A percentile compares a stretch with the other conserved stretches of the same genome.
These are phyloP conservation scores for Aspergillus pseudoviridinutans DNA, from an alignment of 2,329 filamentous ascomycete species.

Conservation along the genomic window DNA sequence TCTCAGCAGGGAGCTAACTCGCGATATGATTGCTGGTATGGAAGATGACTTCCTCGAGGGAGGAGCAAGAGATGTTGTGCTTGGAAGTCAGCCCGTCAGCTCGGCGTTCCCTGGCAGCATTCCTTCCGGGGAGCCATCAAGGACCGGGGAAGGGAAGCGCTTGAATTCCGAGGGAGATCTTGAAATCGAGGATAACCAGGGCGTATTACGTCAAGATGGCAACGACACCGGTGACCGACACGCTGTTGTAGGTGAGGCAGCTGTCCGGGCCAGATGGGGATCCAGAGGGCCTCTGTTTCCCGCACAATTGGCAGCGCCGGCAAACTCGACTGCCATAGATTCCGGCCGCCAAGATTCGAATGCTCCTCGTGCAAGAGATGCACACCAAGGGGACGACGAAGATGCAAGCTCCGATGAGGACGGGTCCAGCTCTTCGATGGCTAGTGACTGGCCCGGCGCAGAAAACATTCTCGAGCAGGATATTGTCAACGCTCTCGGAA, in stretches of 20 bases:
- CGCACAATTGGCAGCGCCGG: constrained; percentile 18
- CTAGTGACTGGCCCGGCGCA: constrained; percentile 37
- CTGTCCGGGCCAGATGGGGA: constrained; percentile 34
- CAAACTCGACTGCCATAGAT: not conserved
- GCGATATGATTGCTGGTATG: constrained; percentile 72
- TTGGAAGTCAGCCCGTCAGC: constrained; percentile 71
- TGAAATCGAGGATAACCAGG: constrained; percentile 57
- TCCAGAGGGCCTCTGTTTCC: constrained; percentile 31
- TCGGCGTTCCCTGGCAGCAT: constrained; percentile 71
- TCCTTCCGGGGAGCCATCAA: constrained; percentile 58
- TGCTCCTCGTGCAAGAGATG: constrained; percentile 7
- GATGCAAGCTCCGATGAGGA: constrained; percentile 21
- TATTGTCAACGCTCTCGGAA: constrained; percentile 40
- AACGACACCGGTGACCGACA: constrained; percentile 59
- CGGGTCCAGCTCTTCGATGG: constrained; percentile 24
- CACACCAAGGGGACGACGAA: constrained; percentile 20
- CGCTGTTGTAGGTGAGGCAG: constrained; percentile 54
- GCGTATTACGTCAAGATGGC: constrained; percentile 57
- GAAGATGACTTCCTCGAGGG: constrained; percentile 74
- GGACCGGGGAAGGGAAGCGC: constrained; percentile 64
- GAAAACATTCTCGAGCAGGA: constrained; percentile 39
- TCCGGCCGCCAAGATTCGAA: constrained; percentile 7
- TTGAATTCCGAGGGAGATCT: constrained; percentile 60
- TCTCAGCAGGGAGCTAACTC: constrained; percentile 82
- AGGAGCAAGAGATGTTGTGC: constrained; percentile 71